Conservation (phyloP, 371 early-diverging fungal genomes). For the Rhizoclosmatium hyalinum region DNA sequence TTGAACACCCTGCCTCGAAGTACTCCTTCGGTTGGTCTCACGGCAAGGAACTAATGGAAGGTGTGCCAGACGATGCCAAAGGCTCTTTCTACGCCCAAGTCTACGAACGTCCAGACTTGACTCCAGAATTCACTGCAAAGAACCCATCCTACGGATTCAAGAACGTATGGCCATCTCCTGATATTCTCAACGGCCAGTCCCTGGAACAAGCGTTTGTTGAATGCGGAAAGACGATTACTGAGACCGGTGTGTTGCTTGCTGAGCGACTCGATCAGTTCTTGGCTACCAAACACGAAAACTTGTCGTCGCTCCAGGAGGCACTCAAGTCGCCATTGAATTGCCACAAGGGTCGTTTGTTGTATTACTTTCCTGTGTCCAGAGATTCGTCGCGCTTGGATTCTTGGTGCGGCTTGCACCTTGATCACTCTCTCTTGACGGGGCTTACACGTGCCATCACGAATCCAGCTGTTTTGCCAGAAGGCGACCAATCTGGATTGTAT, state of each 20-base stretch:
- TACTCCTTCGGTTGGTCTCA: constrained; percentile 64
- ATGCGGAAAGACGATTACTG: constrained; percentile 59
- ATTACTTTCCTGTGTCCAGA: constrained; percentile 60
- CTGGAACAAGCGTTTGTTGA: constrained; percentile 41
- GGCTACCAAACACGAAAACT: constrained; percentile 7
- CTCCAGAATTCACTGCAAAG: constrained; percentile 17
- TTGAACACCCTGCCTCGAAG: constrained; percentile 54
- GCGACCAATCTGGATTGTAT: constrained; percentile 59
- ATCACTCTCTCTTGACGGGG: constrained; percentile 47
- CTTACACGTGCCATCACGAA: constrained; percentile 46
- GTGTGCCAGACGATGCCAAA: constrained; percentile 53
- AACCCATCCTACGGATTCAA: constrained; percentile 39
- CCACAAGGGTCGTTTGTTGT: constrained; percentile 66
- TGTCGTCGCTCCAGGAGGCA: neutral
- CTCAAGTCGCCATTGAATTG: neutral
- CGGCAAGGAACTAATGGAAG: constrained; percentile 70
- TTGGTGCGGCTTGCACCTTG: constrained; percentile 73
- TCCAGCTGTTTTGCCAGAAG: constrained; percentile 20
- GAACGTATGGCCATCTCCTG: constrained; percentile 24
- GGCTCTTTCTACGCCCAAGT: constrained; percentile 45
- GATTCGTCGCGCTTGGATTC: constrained; percentile 46
- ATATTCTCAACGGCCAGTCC: neutral
- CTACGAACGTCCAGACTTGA: constrained; percentile 5
- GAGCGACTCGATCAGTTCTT: constrained; percentile 62
- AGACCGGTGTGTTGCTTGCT: constrained; percentile 61